phyloP scores from a whole-genome alignment of 164 flowering plant genomes.

The Euptelea pleiosperma region DNA sequence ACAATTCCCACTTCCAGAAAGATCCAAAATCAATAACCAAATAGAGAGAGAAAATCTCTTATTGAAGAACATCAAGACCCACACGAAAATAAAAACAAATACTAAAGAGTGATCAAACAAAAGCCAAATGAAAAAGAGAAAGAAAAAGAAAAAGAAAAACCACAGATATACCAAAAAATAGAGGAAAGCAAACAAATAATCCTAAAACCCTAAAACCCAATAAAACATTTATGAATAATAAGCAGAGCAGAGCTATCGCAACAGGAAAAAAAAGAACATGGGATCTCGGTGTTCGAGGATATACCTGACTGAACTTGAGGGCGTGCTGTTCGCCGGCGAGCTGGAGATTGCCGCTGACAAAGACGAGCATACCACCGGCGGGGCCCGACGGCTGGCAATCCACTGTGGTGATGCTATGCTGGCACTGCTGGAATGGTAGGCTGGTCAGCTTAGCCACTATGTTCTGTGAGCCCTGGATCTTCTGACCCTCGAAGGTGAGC shows the following conservation, averaged over 20 bases:
- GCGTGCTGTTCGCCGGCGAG: slow-evolving; percentile 83
- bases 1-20: no score
- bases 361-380: slow-evolving; percentile 76
- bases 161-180: no score
- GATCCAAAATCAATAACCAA: no score
- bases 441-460: slow-evolving; percentile 66
- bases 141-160: not conserved
- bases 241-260: not conserved
- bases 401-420: slow-evolving; percentile 73
- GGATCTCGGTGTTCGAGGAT: not conserved
- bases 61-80: no score
- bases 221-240: not conserved
- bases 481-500: slow-evolving; percentile 87
- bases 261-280: not conserved
- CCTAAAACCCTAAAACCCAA: not conserved
- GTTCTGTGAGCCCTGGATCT: slow-evolving; percentile 61
- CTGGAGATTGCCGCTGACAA: slow-evolving; percentile 78
- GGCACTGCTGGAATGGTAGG: slow-evolving; percentile 82
- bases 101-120: no score
- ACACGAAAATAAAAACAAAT: no score
- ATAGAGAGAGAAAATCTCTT: no score
- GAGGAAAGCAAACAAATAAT: no score
- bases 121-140: not conserved
- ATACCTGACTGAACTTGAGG: slow-evolving; percentile 87
- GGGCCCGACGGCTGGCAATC: slow-evolving; percentile 89